Conservation (phyloP, 257 asterid species). For the Leonotis leonurus region DNA sequence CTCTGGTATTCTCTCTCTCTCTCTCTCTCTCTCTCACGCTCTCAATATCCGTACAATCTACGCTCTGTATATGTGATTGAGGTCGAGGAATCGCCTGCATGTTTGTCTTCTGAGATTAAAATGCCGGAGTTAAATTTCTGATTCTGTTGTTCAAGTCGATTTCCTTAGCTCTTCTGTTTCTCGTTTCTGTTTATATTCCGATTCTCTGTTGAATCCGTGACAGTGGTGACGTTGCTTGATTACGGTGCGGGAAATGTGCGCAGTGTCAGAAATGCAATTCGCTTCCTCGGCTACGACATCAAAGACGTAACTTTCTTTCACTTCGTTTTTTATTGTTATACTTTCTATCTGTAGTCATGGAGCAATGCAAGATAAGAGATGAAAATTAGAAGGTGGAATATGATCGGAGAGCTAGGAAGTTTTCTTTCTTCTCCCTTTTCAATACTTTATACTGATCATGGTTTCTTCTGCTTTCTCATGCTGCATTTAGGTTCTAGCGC, state of each 20-base stretch:
- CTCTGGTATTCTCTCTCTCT: slow-evolving; percentile 35
- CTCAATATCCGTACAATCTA: too few relatives aligned
- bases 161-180: neutral
- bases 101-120: neutral
- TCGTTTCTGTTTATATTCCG: neutral
- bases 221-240: slow-evolving; percentile 92
- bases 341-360: neutral
- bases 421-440: neutral
- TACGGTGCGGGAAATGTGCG: slow-evolving; percentile 99
- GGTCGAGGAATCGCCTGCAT: too few relatives aligned
- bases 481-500: slow-evolving; percentile 61
- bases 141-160: neutral
- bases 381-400: neutral
- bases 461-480: neutral
- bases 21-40: neutral
- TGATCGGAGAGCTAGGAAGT: neutral
- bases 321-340: too few relatives aligned
- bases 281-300: slow-evolving; percentile 62
- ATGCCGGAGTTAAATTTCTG: neutral
- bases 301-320: slow-evolving; percentile 63
- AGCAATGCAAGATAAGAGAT: neutral
- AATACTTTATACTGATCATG: neutral
- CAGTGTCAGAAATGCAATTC: slow-evolving; percentile 83
- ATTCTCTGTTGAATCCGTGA: neutral
- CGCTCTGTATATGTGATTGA: too few relatives aligned